Percentiles rank a stretch among this genome's conserved stretches.
phyloP scores from a whole-genome alignment of 345 rosid species.

The Brassica incana region DNA sequence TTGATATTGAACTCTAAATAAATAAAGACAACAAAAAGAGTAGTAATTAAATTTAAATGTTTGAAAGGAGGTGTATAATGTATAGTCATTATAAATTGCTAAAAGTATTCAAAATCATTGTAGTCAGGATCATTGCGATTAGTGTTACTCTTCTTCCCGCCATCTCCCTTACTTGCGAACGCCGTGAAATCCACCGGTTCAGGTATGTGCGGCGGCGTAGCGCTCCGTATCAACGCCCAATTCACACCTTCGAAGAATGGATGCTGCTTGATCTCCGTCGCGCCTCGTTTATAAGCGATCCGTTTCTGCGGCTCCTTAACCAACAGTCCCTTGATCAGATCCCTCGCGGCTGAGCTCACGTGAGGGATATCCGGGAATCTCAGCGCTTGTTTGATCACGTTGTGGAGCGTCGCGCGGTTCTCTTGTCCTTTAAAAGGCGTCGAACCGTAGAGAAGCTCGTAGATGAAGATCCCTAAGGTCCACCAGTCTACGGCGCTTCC shows the following conservation, averaged over 20 bases:
- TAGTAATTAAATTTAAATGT: background rate
- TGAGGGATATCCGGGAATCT: slow-evolving; percentile 76
- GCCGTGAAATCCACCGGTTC: slow-evolving; percentile 68
- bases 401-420: slow-evolving; percentile 81
- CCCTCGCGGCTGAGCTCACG: slow-evolving; percentile 66
- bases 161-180: slow-evolving; percentile 47
- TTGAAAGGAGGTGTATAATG: background rate
- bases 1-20: background rate
- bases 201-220: slow-evolving; percentile 81
- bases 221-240: slow-evolving; percentile 88
- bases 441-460: slow-evolving; percentile 77
- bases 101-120: background rate
- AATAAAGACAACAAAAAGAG: background rate
- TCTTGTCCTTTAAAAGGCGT: slow-evolving; percentile 93
- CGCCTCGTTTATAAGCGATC: slow-evolving; percentile 81
- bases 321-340: slow-evolving; percentile 71
- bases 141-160: background rate
- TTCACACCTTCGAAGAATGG: slow-evolving; percentile 87
- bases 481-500: slow-evolving; percentile 99
- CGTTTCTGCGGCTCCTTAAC: slow-evolving; percentile 83
- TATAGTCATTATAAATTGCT: background rate
- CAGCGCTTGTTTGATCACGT: slow-evolving; percentile 83
- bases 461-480: slow-evolving; percentile 85
- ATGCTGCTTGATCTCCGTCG: slow-evolving; percentile 89
- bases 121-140: background rate